Conservation (phyloP, 805 yeast species). For the Debaryomyces castellii region DNA sequence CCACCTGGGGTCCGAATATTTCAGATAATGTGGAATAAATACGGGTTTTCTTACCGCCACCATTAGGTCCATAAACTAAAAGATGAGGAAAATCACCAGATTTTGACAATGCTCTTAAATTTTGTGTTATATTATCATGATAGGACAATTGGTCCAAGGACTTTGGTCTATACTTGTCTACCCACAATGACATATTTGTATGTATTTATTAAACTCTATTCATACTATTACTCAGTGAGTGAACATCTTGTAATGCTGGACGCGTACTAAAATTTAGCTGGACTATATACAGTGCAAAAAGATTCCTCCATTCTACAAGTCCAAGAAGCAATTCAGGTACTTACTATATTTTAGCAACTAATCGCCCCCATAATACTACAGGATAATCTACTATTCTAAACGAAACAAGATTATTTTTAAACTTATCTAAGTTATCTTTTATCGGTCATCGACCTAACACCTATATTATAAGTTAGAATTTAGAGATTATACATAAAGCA, state of each 20-base stretch:
- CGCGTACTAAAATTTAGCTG: background rate
- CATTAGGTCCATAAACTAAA: constrained; percentile 91
- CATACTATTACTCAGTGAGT: background rate
- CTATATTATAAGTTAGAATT: no score
- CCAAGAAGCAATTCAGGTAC: no score
- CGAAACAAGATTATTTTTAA: no score
- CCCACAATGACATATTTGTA: constrained; percentile 84
- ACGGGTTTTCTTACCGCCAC: constrained; percentile 96
- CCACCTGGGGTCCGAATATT: constrained; percentile 80
- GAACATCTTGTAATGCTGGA: background rate
- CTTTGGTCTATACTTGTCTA: constrained; percentile 87
- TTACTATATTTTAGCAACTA: no score
- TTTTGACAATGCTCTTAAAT: constrained; percentile 57
- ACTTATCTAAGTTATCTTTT: no score
- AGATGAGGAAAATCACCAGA: constrained; percentile 93
- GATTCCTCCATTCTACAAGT: no score
- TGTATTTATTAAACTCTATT: background rate
- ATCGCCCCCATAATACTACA: no score
- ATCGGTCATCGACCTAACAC: no score
- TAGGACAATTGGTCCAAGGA: constrained; percentile 61
- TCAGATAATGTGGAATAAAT: constrained; percentile 76
- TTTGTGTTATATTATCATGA: constrained; percentile 62
- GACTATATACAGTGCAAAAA: background rate
- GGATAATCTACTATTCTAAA: no score
- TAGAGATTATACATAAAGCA: no score